Evolutionary conservation across 2,329 filamentous ascomycete genomes (phyloP).

Genomic region (Ophiostoma pallidulum): DNA sequence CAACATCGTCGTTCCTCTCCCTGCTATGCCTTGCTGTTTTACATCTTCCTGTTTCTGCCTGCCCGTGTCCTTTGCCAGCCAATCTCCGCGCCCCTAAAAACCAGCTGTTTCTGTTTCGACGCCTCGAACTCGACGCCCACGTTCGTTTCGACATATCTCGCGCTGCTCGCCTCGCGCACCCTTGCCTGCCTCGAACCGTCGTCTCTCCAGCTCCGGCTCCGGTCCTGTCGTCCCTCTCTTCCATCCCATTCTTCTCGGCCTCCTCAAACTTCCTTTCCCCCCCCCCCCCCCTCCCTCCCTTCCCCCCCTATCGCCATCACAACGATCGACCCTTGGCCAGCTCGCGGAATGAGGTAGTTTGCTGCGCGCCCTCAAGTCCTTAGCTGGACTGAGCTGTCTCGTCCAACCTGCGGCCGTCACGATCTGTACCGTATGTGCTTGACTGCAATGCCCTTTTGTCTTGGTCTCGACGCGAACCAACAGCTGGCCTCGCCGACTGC

Average conservation of each 20-base stretch:
- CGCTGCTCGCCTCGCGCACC: neutral
- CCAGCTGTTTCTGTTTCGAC: constrained; percentile 6
- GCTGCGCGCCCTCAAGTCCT: constrained; percentile 48
- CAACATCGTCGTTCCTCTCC: constrained; percentile 3
- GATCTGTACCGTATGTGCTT: constrained; percentile 6
- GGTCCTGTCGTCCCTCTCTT: neutral
- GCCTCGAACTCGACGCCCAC: neutral
- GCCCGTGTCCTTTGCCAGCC: neutral
- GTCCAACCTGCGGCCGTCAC: neutral
- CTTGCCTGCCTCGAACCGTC: neutral
- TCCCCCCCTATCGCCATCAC: neutral
- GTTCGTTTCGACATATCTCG: neutral
- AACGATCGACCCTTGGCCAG: neutral
- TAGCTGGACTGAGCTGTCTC: constrained; percentile 40
- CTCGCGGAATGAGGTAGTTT: constrained; percentile 49
- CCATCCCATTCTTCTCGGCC: neutral
- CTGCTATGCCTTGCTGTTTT: neutral
- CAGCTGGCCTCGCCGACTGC: neutral
- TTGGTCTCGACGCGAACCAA: neutral
- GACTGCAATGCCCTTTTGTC: constrained; percentile 1
- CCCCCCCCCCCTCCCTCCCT: neutral
- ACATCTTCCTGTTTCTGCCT: neutral
- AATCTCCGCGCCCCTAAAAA: constrained; percentile 5
- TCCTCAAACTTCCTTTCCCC: neutral
- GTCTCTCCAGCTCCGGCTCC: neutral